Percentiles rank a stretch among this genome's conserved stretches.
Evolutionary conservation across 1,284 basidiomycete genomes (phyloP).

Genomic region (Ustilago xerochloae): DNA sequence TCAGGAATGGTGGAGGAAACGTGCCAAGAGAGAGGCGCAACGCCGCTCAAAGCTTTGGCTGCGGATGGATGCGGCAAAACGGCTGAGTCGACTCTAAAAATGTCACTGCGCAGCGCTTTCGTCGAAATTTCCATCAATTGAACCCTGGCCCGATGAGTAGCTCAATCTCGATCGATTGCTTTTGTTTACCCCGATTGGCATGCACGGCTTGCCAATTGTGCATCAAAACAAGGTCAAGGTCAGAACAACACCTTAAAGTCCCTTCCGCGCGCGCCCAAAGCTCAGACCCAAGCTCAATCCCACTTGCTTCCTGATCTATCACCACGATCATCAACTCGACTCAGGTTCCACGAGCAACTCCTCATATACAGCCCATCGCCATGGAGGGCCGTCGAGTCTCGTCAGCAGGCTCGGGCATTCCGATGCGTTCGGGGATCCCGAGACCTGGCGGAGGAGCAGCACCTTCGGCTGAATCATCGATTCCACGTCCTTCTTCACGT

Average conservation of each 20-base stretch:
- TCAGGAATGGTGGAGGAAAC: conserved; percentile 11
- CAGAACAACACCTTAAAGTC: not conserved
- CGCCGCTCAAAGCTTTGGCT: not conserved
- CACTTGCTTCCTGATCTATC: not conserved
- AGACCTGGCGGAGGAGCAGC: conserved; percentile 22
- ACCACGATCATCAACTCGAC: not conserved
- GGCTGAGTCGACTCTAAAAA: not conserved
- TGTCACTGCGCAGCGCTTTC: not conserved
- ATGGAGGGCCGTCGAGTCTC: conserved; percentile 37
- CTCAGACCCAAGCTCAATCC: no score
- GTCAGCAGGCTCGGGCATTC: conserved; percentile 34
- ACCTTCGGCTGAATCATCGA: conserved; percentile 9
- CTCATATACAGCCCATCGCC: not conserved
- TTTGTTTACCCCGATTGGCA: not conserved
- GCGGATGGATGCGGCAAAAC: no score
- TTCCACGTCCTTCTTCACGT: conserved; percentile 36
- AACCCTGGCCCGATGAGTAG: not conserved
- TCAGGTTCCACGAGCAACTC: not conserved
- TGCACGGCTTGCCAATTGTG: conserved; percentile 5
- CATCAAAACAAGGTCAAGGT: conserved; percentile 3
- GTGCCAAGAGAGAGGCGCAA: not conserved
- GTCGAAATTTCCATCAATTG: conserved; percentile 5
- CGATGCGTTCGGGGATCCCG: conserved; percentile 44
- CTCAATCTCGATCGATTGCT: not conserved
- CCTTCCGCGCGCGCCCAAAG: no score